Percentiles rank a stretch among this genome's conserved stretches.
phyloP scores from a whole-genome alignment of 169 alveolate species.

The Plasmodium ovale region DNA sequence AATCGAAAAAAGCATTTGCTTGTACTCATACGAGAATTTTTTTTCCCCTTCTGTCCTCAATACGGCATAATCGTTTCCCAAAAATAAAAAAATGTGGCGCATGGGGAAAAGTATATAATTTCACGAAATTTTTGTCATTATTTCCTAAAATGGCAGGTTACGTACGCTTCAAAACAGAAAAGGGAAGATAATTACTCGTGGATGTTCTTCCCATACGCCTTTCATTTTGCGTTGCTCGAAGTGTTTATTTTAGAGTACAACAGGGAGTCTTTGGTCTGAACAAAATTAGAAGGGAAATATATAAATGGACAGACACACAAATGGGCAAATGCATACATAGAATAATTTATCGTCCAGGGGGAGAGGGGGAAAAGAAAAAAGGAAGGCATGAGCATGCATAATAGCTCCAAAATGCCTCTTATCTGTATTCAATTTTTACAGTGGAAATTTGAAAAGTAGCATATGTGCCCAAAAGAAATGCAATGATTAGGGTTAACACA shows the following conservation, averaged over 20 bases:
- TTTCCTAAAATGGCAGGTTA: background rate
- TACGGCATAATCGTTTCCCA: background rate
- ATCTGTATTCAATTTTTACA: slow-evolving; percentile 18
- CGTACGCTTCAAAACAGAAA: slow-evolving; percentile 18
- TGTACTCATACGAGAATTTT: too few relatives aligned
- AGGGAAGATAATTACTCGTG: background rate
- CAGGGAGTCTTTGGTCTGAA: slow-evolving; percentile 69
- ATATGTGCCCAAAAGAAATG: slow-evolving; percentile 50
- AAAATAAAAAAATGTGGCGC: background rate
- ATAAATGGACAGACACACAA: background rate
- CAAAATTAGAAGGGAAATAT: background rate
- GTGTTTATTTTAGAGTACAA: slow-evolving; percentile 59
- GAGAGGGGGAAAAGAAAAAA: too few relatives aligned
- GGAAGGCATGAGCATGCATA: too few relatives aligned
- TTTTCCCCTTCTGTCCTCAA: background rate
- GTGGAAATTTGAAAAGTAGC: slow-evolving; percentile 32
- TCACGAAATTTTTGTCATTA: background rate
- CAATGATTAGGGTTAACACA: slow-evolving; percentile 15
- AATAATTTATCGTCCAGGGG: too few relatives aligned
- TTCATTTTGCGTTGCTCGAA: slow-evolving; percentile 44
- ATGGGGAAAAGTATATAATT: background rate
- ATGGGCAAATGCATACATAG: background rate
- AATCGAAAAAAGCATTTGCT: too few relatives aligned
- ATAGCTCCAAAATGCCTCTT: background rate
- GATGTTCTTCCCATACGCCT: background rate